These are phyloP conservation scores for Kuraishia ogatae DNA, from an alignment of 805 yeast species.

Conservation along the genomic window DNA sequence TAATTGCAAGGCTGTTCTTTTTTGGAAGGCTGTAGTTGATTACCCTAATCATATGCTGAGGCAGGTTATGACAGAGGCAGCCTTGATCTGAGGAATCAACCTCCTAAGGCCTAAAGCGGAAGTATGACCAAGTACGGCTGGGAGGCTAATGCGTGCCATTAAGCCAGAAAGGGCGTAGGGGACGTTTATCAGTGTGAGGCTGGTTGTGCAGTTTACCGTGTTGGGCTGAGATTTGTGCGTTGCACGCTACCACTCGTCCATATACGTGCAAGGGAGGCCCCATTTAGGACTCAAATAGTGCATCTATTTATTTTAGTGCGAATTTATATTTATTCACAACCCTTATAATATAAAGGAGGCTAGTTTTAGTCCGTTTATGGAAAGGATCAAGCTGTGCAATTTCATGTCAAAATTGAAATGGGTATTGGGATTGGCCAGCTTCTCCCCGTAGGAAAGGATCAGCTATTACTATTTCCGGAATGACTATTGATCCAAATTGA, in stretches of 20 bases:
- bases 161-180: background rate
- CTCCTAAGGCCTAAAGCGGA: background rate
- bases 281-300: too few relatives aligned
- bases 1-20: background rate
- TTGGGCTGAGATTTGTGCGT: background rate
- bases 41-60: background rate
- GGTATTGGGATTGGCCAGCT: background rate
- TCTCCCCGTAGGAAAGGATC: background rate
- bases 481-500: background rate
- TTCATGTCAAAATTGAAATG: background rate
- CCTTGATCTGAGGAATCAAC: background rate
- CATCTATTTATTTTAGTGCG: too few relatives aligned
- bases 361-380: background rate
- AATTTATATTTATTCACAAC: too few relatives aligned
- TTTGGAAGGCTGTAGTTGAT: background rate
- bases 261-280: background rate
- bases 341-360: background rate
- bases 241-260: background rate
- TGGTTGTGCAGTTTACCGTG: background rate
- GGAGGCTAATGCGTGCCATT: background rate
- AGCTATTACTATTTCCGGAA: background rate
- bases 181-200: background rate
- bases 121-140: background rate
- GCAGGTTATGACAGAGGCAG: background rate
- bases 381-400: background rate